A percentile compares a stretch with the other conserved stretches of the same genome.
Evolutionary conservation across 1,284 basidiomycete genomes (phyloP).

Genomic region (Laetiporus sulphureus): DNA sequence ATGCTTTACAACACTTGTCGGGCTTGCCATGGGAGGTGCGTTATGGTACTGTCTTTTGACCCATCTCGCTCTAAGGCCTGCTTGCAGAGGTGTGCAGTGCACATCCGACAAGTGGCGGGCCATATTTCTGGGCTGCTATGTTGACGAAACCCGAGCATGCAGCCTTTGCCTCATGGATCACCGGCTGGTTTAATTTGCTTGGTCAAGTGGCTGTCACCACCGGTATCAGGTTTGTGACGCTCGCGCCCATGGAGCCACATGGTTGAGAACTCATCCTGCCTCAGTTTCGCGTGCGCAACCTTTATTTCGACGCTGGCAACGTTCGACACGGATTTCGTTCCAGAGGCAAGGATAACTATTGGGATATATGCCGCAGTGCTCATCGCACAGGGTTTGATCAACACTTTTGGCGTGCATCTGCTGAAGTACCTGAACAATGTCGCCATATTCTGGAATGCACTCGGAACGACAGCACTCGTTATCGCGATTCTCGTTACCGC

Average conservation of each 20-base stretch:
- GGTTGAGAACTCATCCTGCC: neutral
- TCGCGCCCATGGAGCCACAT: neutral
- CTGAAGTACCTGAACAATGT: conserved; percentile 65
- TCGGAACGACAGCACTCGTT: conserved; percentile 59
- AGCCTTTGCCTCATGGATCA: conserved; percentile 62
- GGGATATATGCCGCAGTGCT: conserved; percentile 71
- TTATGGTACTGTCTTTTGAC: neutral
- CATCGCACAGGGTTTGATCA: conserved; percentile 59
- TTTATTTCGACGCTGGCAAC: conserved; percentile 62
- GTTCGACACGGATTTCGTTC: conserved; percentile 49
- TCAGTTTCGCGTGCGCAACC: conserved; percentile 60
- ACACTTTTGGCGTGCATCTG: conserved; percentile 64
- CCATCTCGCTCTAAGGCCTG: neutral
- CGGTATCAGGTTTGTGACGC: conserved; percentile 47
- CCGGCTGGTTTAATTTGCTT: conserved; percentile 70
- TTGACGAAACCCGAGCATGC: conserved; percentile 48
- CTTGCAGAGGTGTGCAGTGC: conserved; percentile 61
- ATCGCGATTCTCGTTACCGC: conserved; percentile 66
- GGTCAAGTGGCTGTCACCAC: conserved; percentile 75
- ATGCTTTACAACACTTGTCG: conserved; percentile 58
- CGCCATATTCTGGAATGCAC: conserved; percentile 67
- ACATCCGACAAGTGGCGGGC: conserved; percentile 69
- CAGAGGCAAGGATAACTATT: conserved; percentile 52
- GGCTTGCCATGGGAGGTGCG: conserved; percentile 63
- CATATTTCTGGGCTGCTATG: conserved; percentile 75